A percentile compares a stretch with the other conserved stretches of the same genome.
Evolutionary conservation across 805 yeast species (phyloP).

Genomic region (Metschnikowia hibisci): DNA sequence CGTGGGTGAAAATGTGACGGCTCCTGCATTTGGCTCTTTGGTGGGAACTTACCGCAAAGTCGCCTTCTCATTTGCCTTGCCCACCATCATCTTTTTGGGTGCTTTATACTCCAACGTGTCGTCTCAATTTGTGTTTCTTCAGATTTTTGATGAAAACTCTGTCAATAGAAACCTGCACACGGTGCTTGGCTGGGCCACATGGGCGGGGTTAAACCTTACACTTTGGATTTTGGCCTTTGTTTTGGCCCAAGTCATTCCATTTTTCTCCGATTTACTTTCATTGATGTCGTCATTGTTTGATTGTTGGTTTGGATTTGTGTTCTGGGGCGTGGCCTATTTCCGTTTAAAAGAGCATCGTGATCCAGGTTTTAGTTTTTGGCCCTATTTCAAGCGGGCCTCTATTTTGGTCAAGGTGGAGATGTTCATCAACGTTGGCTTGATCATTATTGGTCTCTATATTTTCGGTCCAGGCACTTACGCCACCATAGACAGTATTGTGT

Average conservation of each 20-base stretch:
- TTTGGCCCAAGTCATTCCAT: constrained; percentile 64
- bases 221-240: constrained; percentile 54
- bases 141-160: constrained; percentile 41
- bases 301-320: constrained; percentile 63
- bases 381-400: constrained; percentile 26
- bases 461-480: constrained; percentile 60
- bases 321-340: constrained; percentile 59
- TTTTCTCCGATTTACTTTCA: constrained; percentile 53
- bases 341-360: constrained; percentile 32
- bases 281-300: constrained; percentile 60
- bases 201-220: constrained; percentile 42
- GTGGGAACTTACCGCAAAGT: constrained; percentile 45
- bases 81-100: constrained; percentile 55
- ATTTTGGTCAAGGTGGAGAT: constrained; percentile 35
- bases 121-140: constrained; percentile 48
- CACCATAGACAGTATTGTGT: constrained; percentile 51
- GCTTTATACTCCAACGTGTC: constrained; percentile 53
- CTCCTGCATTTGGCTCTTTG: constrained; percentile 59
- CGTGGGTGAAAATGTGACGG: constrained; percentile 53
- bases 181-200: constrained; percentile 47
- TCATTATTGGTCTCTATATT: constrained; percentile 48
- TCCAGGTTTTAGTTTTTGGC: constrained; percentile 18
- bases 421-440: constrained; percentile 33
- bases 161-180: constrained; percentile 48
- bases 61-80: constrained; percentile 59